A percentile compares a stretch with the other conserved stretches of the same genome.
These are phyloP conservation scores for Corchorus olitorius DNA, from an alignment of 345 rosid species.

Conservation along the genomic window DNA sequence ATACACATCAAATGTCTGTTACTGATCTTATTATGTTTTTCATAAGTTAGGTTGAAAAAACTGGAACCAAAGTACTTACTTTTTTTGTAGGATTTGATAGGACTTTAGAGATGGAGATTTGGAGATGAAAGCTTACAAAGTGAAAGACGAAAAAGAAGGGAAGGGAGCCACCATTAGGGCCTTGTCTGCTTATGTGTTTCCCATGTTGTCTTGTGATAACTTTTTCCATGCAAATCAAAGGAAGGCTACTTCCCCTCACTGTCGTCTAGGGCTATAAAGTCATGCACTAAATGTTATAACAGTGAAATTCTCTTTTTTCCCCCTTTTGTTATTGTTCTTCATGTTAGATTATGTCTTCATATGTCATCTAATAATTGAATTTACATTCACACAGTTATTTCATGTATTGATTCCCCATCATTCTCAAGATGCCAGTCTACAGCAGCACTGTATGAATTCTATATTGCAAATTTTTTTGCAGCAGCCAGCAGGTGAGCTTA, in stretches of 20 bases:
- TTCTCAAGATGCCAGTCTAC: neutral
- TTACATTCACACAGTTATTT: neutral
- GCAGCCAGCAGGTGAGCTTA: neutral
- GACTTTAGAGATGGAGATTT: constrained; percentile 16
- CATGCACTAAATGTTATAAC: neutral
- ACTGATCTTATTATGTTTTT: neutral
- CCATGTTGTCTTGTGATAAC: constrained; percentile 7
- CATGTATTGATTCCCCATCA: neutral
- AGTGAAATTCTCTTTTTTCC: neutral
- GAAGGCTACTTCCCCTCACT: constrained; percentile 6
- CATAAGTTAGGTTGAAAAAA: constrained; percentile 8
- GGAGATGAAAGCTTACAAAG: constrained; percentile 15
- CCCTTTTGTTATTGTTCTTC: neutral
- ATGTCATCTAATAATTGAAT: neutral
- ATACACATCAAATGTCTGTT: neutral
- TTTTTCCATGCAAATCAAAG: constrained; percentile 26
- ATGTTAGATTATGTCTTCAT: neutral
- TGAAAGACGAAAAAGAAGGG: neutral
- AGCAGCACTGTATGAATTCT: neutral
- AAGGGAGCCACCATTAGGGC: constrained; percentile 7
- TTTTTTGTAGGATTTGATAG: constrained; percentile 19
- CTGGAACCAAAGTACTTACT: constrained; percentile 21
- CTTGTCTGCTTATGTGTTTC: constrained; percentile 22
- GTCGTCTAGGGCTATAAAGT: constrained; percentile 21
- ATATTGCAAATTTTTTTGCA: neutral